Conservation (phyloP, 2,329 filamentous ascomycete genomes). For the Thielaviopsis musarum region DNA sequence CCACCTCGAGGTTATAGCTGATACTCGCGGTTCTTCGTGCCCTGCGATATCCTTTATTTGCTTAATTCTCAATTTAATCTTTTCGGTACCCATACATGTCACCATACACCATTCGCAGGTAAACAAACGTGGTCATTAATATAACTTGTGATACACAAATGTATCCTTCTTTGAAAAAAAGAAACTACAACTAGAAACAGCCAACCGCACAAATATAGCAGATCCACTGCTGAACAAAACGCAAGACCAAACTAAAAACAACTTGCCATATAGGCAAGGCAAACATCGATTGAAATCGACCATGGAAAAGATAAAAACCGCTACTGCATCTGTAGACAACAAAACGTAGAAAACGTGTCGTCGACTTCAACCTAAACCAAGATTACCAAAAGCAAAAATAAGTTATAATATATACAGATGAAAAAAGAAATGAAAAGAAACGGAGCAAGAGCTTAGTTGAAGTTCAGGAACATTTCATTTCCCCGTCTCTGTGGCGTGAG, state of each 20-base stretch:
- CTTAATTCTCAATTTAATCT: no score
- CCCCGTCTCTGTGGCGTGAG: conserved; percentile 53
- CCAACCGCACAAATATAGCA: neutral
- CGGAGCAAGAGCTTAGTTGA: conserved; percentile 23
- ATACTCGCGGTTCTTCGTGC: no score
- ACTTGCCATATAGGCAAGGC: neutral
- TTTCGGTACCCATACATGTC: neutral
- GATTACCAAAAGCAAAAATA: neutral
- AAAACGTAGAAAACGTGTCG: neutral
- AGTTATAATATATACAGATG: neutral
- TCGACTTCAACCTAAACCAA: neutral
- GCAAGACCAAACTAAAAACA: neutral
- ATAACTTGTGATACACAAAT: neutral
- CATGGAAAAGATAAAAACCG: neutral
- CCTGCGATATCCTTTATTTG: no score
- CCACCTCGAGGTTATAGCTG: no score
- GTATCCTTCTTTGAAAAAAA: neutral
- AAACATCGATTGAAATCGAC: neutral
- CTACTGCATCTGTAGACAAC: neutral
- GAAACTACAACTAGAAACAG: neutral
- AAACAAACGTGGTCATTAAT: neutral
- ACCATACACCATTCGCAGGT: neutral
- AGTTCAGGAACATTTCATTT: conserved; percentile 44
- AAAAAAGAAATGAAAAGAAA: conserved; percentile 1
- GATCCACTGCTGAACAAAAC: neutral